Evolutionary conservation across 2,329 filamentous ascomycete genomes (phyloP).

Genomic region (Colletotrichum sojae): DNA sequence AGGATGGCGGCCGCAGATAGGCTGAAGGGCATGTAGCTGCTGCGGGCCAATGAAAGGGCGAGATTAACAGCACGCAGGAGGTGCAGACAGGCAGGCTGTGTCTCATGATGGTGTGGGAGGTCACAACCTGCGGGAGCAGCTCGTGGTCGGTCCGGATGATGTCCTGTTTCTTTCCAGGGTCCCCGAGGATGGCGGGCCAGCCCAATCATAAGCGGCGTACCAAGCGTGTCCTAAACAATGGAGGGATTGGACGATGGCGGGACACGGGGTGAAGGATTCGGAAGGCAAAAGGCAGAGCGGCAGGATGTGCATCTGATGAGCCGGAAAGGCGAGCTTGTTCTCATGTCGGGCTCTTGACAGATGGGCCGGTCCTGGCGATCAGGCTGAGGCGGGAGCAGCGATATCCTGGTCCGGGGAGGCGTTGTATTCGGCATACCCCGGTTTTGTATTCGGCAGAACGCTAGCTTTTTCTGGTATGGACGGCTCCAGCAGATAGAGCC

Average conservation of each 20-base stretch:
- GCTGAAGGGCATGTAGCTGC: neutral
- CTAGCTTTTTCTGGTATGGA: too few species aligned
- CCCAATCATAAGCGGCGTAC: conserved; percentile 22
- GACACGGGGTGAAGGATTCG: too few species aligned
- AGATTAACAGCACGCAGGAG: neutral
- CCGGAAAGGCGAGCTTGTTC: conserved; percentile 11
- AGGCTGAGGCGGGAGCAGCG: conserved; percentile 27
- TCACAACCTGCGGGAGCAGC: conserved; percentile 13
- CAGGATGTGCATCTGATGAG: conserved; percentile 15
- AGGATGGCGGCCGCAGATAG: neutral
- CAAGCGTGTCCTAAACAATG: neutral
- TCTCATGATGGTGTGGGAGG: conserved; percentile 36
- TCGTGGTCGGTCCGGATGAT: conserved; percentile 31
- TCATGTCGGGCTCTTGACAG: conserved; percentile 19
- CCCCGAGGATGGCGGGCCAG: conserved; percentile 9
- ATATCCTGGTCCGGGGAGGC: conserved; percentile 25
- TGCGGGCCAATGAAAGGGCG: neutral
- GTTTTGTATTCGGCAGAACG: too few species aligned
- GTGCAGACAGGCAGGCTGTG: conserved; percentile 20
- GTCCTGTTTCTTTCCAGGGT: conserved; percentile 28
- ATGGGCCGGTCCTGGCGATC: conserved; percentile 34
- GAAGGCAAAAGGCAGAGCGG: neutral
- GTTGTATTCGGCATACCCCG: too few species aligned
- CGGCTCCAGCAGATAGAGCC: too few species aligned
- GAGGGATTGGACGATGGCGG: neutral